Base-by-base conservation (phyloP, 805 yeast genomes). In the Hanseniaspora pseudoguilliermondii region DNA sequence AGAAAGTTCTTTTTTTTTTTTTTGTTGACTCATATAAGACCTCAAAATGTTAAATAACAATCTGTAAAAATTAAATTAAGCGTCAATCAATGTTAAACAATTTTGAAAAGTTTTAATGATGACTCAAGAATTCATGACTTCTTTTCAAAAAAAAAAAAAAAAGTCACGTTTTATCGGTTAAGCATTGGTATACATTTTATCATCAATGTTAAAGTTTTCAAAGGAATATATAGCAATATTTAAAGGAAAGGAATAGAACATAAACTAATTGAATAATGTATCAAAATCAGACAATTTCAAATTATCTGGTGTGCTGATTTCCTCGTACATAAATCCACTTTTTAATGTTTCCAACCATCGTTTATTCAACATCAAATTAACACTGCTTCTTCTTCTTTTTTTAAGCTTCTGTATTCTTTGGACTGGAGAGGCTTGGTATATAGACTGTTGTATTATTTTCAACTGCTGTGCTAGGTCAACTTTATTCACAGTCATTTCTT, bases 251-350 rank as follows among this genome's bases (percentile, higher is more conserved):
- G 40, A 27, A 7, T 25, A 27, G 6, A 27, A 27, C 29, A 38
- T 39, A 18, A 16, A 27, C 57, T 60, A 65, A 44, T 68, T 62
- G 59, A 79, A 79, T 63, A 79, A 65, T 44, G 73, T 71, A 60
- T 80, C 84, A 52, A 80, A 65, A 60, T 86, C 95, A 47, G 86
- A 84, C 63, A 84, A 73, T 27, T 88, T 80, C 29, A 82, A 75
- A 60, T 84, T 84, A 69, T 86, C 95, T 8, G 95, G 95, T 39
- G 84, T 74, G 36, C 80, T 84, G 61, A 86, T 84, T 59, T 85
- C 91, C 65, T 84, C 86, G 51, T 83, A 76, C 65, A 85, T 73
- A 66, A 86, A 86, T 10, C 95, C 95, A 23, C 83, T 79, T 63
- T 87, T 75, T 47, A 85, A 82, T 39, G 84, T 84, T 65, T 81